Base-by-base conservation (phyloP, 257 asterid species). In the Sherardia arvensis region DNA sequence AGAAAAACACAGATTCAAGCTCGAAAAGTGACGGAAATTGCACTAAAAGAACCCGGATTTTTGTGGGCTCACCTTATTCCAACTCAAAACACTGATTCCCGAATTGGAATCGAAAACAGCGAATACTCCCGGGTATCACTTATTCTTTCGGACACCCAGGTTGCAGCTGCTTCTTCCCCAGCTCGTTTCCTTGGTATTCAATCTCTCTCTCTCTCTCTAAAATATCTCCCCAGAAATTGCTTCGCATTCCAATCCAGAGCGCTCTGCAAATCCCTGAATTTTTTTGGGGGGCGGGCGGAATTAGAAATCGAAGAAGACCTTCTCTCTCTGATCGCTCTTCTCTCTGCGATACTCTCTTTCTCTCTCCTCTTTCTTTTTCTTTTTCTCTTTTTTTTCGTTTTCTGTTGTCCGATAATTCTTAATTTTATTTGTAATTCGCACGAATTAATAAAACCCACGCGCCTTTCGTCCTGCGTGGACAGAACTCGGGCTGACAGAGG, bases 241-340 rank as follows among this genome's bases (percentile, higher is more conserved):
- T 83, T 66, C 74, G 73, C 86, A 84, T 84, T 81, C 80, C 65
- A 71, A 54, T 67, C 72, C 64, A 56, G n/a, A n/a, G 68, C 71
- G 47, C 75, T 32, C 8, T 33, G 51, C 27, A 67, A 33, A 33
- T 59, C 67, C n/a, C 56, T 56, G 54, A 4, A 36, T 28, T 53
- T 48, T 61, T 55, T 61, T 59, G 51, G 47, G 56, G 53, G 54
- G 66, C 12, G 45, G 69, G 56, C 71, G 26, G 76, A 80, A 84
- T 70, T 85, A 69, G 78, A 77, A 78, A 76, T 69, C 76, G 83
- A 83, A 78, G 79, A 75, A 78, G 80, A 75, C 90, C 85, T 73
- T 80, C 77, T 79, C 80, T 82, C 83, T 66, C 84, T 72, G 93
- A 83, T 86, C 97, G 87, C 87, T 79, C 85, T 51, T 55, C 80